Base-by-base conservation (phyloP, 2,329 filamentous ascomycete genomes). In the Aureobasidium sp. region DNA sequence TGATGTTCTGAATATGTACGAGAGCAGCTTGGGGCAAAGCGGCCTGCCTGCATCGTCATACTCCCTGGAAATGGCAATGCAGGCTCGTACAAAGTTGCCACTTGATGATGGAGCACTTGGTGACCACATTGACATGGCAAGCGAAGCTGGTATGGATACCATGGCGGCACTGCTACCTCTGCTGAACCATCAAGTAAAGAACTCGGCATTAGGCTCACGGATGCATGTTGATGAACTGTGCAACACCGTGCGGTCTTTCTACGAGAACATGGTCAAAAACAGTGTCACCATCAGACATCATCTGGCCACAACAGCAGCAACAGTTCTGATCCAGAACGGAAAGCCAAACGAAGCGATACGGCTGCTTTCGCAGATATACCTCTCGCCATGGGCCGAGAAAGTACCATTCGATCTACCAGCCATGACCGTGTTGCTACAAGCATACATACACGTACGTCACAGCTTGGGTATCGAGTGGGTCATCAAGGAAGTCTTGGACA, bases 381-480 rank as follows among this genome's bases (percentile, higher is more conserved):
- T 64, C 1, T 70, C 70, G 3, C 49, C 66, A 8, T 70, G 66
- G 66, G 64, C 64, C 14, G 20, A 62, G 1, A 31, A 66, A 27
- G 58, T 62, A 11, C 66, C 68, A 1, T 61, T 73, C 22, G 67
- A 71, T 53, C 70, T 72, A 47, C 67, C 64, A 9, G 67, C 68
- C 36, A 69, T 74, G 68, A 69, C 68, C 2, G 68, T 74, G 17
- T 70, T 68, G 42, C 45, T 74, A 17, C 65, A 70, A 51, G 72
- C 67, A 36, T 73, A 71, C 61, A 64, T 52, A 3, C 29, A n/a
- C 6, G 17, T 60, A 2, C 17, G 42, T 25, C 56, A 67, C 42
- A 20, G 64, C 29, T 15, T 31, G 2, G 72, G 72, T 37, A 65
- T 72, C 37, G 37, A 66, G 37, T 72, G 69, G 70, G 66, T 68